A percentile compares a stretch with the other conserved stretches of the same genome.
Conservation (phyloP, 2,329 filamentous ascomycete species). For the Thyridium curvatum region DNA sequence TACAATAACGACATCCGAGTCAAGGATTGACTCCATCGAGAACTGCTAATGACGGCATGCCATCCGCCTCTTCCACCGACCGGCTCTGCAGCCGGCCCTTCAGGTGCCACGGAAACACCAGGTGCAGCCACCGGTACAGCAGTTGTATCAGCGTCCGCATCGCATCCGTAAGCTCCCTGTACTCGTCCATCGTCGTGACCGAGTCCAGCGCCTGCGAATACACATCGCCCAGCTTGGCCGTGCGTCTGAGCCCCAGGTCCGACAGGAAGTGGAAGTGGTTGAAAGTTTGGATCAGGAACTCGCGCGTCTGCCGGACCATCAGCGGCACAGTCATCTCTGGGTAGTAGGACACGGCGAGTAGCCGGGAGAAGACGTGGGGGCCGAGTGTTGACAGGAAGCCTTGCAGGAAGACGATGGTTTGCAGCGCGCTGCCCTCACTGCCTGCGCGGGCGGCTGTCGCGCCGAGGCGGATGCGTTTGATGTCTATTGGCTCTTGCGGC, state of each 20-base stretch:
- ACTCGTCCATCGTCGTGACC: neutral
- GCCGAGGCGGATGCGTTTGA: neutral
- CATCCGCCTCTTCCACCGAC: neutral
- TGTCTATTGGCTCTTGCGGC: neutral
- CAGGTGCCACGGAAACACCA: neutral
- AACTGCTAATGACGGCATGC: slow-evolving; percentile 6
- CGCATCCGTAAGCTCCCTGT: neutral
- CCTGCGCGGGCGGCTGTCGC: neutral
- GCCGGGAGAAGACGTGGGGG: neutral
- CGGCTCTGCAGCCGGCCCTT: neutral
- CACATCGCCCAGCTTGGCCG: neutral
- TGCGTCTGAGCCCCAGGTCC: neutral
- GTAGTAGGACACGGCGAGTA: neutral
- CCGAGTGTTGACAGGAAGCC: slow-evolving; percentile 1
- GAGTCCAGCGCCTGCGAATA: neutral
- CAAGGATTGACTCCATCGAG: no score
- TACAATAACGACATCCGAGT: no score
- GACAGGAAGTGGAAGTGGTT: slow-evolving; percentile 1
- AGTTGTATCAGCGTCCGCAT: neutral
- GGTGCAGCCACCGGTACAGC: slow-evolving; percentile 1
- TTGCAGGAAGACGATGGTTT: slow-evolving; percentile 1
- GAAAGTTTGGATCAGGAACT: neutral
- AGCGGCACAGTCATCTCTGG: neutral
- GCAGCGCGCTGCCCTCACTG: neutral
- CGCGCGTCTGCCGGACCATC: neutral